phyloP scores from a whole-genome alignment of 176 grass and related monocot species.

The Aegilops umbellulata region DNA sequence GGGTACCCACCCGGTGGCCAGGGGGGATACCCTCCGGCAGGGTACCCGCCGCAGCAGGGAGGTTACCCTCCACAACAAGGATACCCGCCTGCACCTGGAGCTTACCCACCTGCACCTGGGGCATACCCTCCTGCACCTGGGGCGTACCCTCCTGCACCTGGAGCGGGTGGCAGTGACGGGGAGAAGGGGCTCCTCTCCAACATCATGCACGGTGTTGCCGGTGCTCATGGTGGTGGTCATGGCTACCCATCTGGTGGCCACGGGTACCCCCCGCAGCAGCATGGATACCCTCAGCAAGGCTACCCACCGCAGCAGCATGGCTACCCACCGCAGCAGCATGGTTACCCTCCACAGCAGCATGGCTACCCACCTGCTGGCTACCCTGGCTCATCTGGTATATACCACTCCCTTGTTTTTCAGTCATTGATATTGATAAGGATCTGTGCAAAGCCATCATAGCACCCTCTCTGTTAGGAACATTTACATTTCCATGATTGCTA shows the following conservation, averaged over 20 bases:
- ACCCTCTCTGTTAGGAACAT: neutral
- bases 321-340: neutral
- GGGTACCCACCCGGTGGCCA: neutral
- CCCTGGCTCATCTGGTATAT: neutral
- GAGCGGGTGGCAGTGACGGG: neutral
- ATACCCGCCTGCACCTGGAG: neutral
- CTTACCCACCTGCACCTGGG: neutral
- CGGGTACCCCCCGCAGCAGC: neutral
- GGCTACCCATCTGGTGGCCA: neutral
- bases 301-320: neutral
- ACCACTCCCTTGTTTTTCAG: neutral
- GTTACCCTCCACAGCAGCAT: neutral
- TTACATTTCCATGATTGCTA: neutral
- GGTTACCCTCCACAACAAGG: conserved; percentile 2
- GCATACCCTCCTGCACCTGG: neutral
- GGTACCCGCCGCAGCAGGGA: conserved; percentile 5
- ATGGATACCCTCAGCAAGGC: neutral
- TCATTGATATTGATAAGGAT: neutral
- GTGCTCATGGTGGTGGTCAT: neutral
- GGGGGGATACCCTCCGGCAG: neutral
- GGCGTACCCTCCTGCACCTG: neutral
- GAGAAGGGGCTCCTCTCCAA: neutral
- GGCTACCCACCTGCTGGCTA: conserved; percentile 10
- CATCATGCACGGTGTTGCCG: neutral
- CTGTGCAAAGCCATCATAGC: neutral